Evolutionary conservation across 2,329 filamentous ascomycete genomes (phyloP).

Genomic region (Diaporthe capsici): DNA sequence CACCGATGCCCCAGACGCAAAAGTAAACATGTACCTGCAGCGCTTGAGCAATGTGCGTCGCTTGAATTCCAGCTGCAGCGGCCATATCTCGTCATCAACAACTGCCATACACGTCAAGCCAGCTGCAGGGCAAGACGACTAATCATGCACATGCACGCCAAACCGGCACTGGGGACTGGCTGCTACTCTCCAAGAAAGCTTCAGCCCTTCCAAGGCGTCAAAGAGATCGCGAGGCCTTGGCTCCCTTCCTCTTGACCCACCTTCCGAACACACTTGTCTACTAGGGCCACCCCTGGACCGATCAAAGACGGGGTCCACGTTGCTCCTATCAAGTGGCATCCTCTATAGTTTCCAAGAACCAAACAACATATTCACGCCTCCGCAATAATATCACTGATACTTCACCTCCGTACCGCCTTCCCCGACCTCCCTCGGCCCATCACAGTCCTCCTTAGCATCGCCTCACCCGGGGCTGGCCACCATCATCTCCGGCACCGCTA

Average conservation of each 20-base stretch:
- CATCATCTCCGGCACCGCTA: conserved; percentile 4
- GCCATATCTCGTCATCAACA: background rate
- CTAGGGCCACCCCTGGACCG: background rate
- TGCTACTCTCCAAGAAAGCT: conserved; percentile 22
- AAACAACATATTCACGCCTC: conserved; percentile 2
- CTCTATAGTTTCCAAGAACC: conserved; percentile 5
- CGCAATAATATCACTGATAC: conserved; percentile 19
- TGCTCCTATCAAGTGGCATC: background rate
- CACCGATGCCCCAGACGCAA: background rate
- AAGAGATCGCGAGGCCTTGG: conserved; percentile 17
- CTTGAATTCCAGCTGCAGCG: background rate
- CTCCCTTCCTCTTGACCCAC: background rate
- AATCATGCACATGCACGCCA: conserved; percentile 27
- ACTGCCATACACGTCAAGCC: background rate
- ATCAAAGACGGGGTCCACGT: background rate
- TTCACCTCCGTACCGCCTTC: background rate
- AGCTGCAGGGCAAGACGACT: background rate
- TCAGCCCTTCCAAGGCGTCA: conserved; percentile 12
- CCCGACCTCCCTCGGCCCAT: background rate
- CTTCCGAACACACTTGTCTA: background rate
- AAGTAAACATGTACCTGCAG: background rate
- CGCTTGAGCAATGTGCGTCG: background rate
- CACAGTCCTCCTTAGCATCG: background rate
- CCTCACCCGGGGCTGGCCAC: background rate
- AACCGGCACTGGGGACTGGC: background rate